Conservation (phyloP, 306 rosid species). For the Glycine tomentella region DNA sequence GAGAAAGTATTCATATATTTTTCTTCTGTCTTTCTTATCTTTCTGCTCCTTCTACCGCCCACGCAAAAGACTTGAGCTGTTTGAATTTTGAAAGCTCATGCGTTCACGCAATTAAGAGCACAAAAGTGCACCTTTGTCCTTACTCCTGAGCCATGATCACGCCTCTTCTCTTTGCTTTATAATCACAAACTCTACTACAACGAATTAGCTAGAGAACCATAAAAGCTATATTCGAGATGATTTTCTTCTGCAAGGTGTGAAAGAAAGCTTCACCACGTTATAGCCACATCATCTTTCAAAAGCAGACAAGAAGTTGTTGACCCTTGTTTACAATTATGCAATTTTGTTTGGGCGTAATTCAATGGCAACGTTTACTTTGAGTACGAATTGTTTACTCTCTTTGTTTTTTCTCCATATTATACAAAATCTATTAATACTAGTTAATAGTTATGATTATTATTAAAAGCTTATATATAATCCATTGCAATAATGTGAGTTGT, state of each 20-base stretch:
- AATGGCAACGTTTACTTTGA: background rate
- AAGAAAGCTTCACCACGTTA: constrained; percentile 21
- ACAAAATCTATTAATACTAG: background rate
- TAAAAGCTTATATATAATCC: background rate
- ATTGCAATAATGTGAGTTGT: background rate
- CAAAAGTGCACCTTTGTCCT: constrained; percentile 55
- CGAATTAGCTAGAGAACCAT: background rate
- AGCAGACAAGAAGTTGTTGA: constrained; percentile 41
- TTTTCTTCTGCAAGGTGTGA: background rate
- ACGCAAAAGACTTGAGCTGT: background rate
- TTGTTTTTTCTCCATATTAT: background rate
- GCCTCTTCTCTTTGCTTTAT: background rate
- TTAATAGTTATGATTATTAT: background rate
- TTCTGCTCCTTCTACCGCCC: background rate
- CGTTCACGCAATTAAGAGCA: constrained; percentile 16
- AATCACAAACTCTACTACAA: constrained; percentile 15
- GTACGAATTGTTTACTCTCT: background rate
- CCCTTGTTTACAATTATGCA: background rate
- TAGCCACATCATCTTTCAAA: background rate
- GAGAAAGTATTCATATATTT: background rate
- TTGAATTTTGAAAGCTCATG: background rate
- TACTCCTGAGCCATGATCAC: constrained; percentile 8
- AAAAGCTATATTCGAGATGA: background rate
- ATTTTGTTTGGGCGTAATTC: constrained; percentile 6
- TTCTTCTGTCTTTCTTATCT: background rate